Percentiles rank a stretch among this genome's conserved stretches.
Evolutionary conservation across 2,329 filamentous ascomycete species (phyloP).

Genomic region (Trichoderma koningiopsis): DNA sequence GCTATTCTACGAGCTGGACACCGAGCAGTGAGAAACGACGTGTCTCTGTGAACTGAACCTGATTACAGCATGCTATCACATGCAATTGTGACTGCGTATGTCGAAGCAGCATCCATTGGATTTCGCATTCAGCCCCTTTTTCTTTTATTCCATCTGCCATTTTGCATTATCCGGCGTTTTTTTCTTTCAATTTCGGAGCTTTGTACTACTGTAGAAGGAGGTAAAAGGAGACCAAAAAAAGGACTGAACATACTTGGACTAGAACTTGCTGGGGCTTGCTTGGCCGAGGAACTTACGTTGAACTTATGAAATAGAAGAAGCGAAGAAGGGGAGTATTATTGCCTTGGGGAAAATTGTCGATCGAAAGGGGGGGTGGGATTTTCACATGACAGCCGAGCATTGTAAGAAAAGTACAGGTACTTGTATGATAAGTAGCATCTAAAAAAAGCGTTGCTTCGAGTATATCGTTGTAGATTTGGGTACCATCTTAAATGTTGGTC

Average conservation of each 20-base stretch:
- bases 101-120: neutral
- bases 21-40: slow-evolving; percentile 35
- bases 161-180: slow-evolving; percentile 24
- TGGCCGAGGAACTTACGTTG: neutral
- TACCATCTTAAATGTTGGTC: neutral
- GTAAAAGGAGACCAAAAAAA: neutral
- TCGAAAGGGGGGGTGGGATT: neutral
- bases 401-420: slow-evolving; percentile 11
- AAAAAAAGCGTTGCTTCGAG: slow-evolving; percentile 9
- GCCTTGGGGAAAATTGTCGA: neutral
- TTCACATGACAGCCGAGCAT: neutral
- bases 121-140: neutral
- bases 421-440: slow-evolving; percentile 9
- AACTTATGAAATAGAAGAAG: neutral
- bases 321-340: neutral
- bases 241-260: neutral
- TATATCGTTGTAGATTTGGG: slow-evolving; percentile 4
- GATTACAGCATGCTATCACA: neutral
- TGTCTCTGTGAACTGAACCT: neutral
- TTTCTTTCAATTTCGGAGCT: neutral
- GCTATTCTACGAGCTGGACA: slow-evolving; percentile 89
- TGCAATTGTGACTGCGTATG: neutral
- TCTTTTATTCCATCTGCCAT: neutral
- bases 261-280: slow-evolving; percentile 13
- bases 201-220: slow-evolving; percentile 9